Evolutionary conservation across 78 protist genomes (phyloP).

Genomic region (slime mould (Dictyostelium discoideum)): DNA sequence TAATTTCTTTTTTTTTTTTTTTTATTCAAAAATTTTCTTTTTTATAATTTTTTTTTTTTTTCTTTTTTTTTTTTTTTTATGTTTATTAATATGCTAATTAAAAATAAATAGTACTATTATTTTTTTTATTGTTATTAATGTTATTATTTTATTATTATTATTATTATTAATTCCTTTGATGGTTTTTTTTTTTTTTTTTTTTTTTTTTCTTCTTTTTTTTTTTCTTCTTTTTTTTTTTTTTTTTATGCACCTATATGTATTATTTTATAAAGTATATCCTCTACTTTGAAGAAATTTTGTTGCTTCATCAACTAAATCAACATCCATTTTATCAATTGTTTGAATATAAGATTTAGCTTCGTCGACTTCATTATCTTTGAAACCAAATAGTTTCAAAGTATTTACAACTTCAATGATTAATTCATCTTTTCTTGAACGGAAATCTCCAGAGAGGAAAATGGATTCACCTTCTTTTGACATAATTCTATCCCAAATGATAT

Average conservation of each 20-base stretch:
- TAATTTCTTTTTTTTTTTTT: neutral
- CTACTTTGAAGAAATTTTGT: slow-evolving; percentile 23
- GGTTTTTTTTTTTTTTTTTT: no score
- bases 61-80: neutral
- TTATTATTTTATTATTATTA: neutral
- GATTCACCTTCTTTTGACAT: slow-evolving; percentile 55
- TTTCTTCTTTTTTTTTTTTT: no score
- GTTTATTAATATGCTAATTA: neutral
- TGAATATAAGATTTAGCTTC: slow-evolving; percentile 18
- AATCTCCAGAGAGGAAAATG: slow-evolving; percentile 45
- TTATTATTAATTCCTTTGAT: neutral
- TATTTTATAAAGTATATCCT: slow-evolving; percentile 1
- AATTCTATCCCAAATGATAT: slow-evolving; percentile 62
- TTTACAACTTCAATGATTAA: neutral
- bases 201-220: no score
- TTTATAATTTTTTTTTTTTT: neutral
- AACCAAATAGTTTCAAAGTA: slow-evolving; percentile 38
- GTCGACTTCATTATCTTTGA: neutral
- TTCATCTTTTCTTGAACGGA: slow-evolving; percentile 43
- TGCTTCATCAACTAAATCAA: slow-evolving; percentile 39
- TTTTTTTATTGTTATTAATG: neutral
- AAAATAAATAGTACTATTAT: neutral
- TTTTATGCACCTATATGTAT: neutral
- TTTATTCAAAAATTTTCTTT: neutral
- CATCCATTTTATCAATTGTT: neutral